Percentiles rank a stretch among this genome's conserved stretches.
phyloP scores from a whole-genome alignment of 345 rosid species.

The Citrus cavaleriei region DNA sequence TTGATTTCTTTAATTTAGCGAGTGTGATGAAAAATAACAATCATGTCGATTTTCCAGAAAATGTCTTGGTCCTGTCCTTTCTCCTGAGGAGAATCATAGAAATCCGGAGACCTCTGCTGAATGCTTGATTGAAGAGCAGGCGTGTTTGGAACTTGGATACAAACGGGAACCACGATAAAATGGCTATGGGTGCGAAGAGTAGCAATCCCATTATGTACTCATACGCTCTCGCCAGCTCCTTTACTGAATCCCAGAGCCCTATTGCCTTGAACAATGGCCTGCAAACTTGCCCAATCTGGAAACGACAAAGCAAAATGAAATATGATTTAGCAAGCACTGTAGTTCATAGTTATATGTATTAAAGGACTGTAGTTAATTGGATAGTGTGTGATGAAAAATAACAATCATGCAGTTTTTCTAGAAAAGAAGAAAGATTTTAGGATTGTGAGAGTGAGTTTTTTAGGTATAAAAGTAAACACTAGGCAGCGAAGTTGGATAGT shows the following conservation, averaged over 20 bases:
- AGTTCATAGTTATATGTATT: not conserved
- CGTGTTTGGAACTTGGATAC: slow-evolving; percentile 87
- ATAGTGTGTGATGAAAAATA: not conserved
- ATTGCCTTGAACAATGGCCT: slow-evolving; percentile 44
- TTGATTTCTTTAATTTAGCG: not conserved
- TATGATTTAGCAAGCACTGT: not conserved
- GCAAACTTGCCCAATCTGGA: slow-evolving; percentile 71
- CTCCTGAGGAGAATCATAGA: slow-evolving; percentile 74
- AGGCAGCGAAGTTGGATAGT: not conserved
- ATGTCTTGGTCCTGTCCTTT: slow-evolving; percentile 32
- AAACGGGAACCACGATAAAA: slow-evolving; percentile 85
- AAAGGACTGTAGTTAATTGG: too few species aligned
- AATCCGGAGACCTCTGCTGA: slow-evolving; percentile 92
- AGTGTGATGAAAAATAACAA: not conserved
- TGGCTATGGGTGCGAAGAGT: slow-evolving; percentile 68
- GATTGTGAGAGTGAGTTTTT: not conserved
- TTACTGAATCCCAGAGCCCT: slow-evolving; percentile 75
- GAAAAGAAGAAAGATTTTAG: not conserved
- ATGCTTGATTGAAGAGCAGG: slow-evolving; percentile 88
- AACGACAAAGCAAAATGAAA: not conserved
- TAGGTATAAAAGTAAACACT: not conserved
- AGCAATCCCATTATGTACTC: slow-evolving; percentile 79
- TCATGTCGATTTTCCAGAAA: not conserved
- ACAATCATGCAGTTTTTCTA: not conserved
- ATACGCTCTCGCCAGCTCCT: slow-evolving; percentile 87